These are phyloP conservation scores for Paragyromitra xinjiangensis DNA, from an alignment of 495 filamentous ascomycete genomes.

Conservation along the genomic window DNA sequence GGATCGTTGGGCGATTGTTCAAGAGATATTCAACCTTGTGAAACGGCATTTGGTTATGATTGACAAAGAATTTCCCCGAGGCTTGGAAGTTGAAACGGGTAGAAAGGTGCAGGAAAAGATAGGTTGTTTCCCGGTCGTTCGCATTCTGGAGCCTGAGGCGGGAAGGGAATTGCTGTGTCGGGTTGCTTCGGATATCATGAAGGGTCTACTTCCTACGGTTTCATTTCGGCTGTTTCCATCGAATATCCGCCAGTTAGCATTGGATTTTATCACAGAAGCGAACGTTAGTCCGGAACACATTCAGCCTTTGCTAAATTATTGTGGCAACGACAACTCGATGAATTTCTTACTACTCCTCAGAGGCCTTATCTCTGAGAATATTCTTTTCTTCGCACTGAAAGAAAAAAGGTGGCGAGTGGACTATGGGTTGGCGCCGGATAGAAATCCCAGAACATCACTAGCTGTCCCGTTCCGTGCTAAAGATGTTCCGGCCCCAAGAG, in stretches of 20 bases:
- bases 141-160: constrained; percentile 60
- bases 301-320: constrained; percentile 62
- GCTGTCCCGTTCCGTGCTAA: constrained; percentile 80
- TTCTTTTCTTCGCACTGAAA: constrained; percentile 66
- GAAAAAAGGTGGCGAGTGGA: constrained; percentile 74
- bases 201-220: constrained; percentile 25
- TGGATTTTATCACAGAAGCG: constrained; percentile 59
- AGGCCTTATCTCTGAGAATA: constrained; percentile 68
- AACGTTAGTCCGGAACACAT: constrained; percentile 57
- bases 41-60: constrained; percentile 51
- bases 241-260: constrained; percentile 39
- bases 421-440: constrained; percentile 60
- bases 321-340: constrained; percentile 54
- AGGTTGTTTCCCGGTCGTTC: constrained; percentile 61
- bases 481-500: constrained; percentile 68
- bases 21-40: constrained; percentile 65
- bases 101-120: background rate
- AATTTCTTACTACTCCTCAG: constrained; percentile 66
- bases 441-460: constrained; percentile 53
- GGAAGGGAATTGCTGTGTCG: constrained; percentile 24
- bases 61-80: constrained; percentile 52
- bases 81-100: constrained; percentile 59
- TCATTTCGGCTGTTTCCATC: constrained; percentile 42
- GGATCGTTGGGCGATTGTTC: constrained; percentile 68
- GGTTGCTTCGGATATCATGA: constrained; percentile 32